Evolutionary conservation across 768 basidiomycete genomes (phyloP).

Genomic region (Amanita inopinata): DNA sequence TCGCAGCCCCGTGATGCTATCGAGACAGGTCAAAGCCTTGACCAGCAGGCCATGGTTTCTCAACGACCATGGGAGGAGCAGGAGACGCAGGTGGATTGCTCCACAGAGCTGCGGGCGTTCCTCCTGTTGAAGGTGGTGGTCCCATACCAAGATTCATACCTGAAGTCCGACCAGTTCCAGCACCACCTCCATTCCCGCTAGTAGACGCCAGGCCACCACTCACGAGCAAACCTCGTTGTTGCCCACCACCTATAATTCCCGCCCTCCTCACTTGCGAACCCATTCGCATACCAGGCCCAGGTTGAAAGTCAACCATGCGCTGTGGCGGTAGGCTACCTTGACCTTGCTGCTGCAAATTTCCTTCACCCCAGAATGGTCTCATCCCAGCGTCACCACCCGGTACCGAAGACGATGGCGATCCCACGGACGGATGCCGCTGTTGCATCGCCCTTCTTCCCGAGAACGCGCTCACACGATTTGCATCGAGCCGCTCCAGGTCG

Average conservation of each 20-base stretch:
- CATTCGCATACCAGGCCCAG: conserved; percentile 39
- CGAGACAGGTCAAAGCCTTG: conserved; percentile 29
- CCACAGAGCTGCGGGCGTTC: conserved; percentile 24
- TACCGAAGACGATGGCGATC: conserved; percentile 10
- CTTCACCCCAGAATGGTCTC: conserved; percentile 23
- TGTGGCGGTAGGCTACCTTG: conserved; percentile 26
- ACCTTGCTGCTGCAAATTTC: conserved; percentile 21
- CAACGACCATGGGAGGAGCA: conserved; percentile 31
- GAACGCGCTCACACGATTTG: conserved; percentile 24
- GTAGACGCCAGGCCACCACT: conserved; percentile 16
- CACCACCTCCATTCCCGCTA: not conserved
- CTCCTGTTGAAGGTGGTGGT: conserved; percentile 20
- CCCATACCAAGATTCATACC: conserved; percentile 14
- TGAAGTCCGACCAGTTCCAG: not conserved
- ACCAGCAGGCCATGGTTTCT: conserved; percentile 34
- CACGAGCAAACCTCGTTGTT: conserved; percentile 26
- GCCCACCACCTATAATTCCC: conserved; percentile 47
- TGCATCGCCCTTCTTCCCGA: conserved; percentile 16
- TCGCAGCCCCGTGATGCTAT: no score
- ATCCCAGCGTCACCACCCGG: conserved; percentile 11
- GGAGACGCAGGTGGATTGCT: conserved; percentile 31
- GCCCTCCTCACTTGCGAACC: conserved; percentile 45
- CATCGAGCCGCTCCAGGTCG: conserved; percentile 39
- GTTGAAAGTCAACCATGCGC: conserved; percentile 40
- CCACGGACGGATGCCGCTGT: conserved; percentile 9